phyloP scores from a whole-genome alignment of 495 filamentous ascomycete species.

The Sporormia fimetaria region DNA sequence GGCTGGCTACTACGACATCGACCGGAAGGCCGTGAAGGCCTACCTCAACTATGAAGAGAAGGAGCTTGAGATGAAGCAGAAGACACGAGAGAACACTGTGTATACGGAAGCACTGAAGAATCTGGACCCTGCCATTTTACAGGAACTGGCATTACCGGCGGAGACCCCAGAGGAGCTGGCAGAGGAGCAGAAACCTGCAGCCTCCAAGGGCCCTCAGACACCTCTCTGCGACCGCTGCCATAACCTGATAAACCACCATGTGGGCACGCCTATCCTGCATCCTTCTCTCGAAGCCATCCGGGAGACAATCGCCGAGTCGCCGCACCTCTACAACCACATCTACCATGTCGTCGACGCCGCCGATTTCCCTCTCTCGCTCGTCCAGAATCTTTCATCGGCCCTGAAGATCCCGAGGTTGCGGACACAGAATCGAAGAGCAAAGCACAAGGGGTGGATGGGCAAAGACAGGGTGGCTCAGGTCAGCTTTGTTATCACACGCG shows the following conservation, averaged over 20 bases:
- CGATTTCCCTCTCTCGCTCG: constrained; percentile 86
- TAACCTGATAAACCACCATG: constrained; percentile 59
- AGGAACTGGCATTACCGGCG: constrained; percentile 18
- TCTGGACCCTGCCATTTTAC: constrained; percentile 12
- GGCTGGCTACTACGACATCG: constrained; percentile 63
- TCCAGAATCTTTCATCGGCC: constrained; percentile 50
- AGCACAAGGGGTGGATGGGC: constrained; percentile 45
- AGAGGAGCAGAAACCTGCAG: neutral
- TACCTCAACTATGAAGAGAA: constrained; percentile 32
- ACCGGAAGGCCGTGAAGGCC: constrained; percentile 41
- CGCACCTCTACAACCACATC: constrained; percentile 77
- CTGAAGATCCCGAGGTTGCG: constrained; percentile 56
- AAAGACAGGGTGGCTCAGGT: constrained; percentile 54
- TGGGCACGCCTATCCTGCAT: constrained; percentile 57
- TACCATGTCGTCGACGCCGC: constrained; percentile 98
- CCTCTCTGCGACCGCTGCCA: constrained; percentile 84
- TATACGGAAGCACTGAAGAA: constrained; percentile 23
- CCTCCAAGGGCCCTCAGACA: constrained; percentile 6
- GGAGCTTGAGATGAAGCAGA: constrained; percentile 15
- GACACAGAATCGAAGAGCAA: constrained; percentile 63
- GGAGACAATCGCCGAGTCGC: constrained; percentile 73
- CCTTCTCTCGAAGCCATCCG: constrained; percentile 66
- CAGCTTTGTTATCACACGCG: constrained; percentile 80
- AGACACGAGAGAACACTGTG: constrained; percentile 28
- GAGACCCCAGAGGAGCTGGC: constrained; percentile 6